Evolutionary conservation across 164 flowering plant species (phyloP).

Genomic region (Chimonanthus salicifolius): DNA sequence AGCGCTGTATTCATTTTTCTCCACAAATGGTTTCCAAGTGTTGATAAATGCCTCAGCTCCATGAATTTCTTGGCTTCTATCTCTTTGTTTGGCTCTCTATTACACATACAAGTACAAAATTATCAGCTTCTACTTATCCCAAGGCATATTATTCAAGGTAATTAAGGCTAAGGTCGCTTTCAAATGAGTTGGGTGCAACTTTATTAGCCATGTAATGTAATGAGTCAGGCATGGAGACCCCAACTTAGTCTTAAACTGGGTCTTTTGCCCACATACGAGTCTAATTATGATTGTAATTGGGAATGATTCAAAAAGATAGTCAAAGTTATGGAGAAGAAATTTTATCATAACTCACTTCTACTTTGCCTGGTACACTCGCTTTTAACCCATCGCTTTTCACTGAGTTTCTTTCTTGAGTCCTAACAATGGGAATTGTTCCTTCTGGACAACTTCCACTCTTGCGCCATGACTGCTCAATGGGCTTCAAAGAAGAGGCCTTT

Average conservation of each 20-base stretch:
- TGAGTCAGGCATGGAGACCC: too few relatives aligned
- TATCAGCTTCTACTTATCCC: too few relatives aligned
- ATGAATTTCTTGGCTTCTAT: too few relatives aligned
- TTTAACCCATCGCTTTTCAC: background rate
- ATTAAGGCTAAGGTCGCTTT: background rate
- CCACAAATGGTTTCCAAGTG: background rate
- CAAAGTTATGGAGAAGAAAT: too few relatives aligned
- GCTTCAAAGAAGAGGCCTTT: background rate
- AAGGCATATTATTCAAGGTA: background rate
- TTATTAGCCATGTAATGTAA: too few relatives aligned
- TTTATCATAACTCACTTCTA: background rate
- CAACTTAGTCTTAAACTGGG: background rate
- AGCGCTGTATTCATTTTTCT: background rate
- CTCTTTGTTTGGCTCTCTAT: background rate
- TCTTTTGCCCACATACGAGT: background rate
- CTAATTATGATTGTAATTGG: background rate
- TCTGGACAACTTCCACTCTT: conserved; percentile 51
- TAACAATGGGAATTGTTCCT: conserved; percentile 48
- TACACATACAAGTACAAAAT: background rate
- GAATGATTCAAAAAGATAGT: too few relatives aligned
- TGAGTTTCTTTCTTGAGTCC: conserved; percentile 12
- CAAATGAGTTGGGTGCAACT: too few relatives aligned
- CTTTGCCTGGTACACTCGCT: background rate
- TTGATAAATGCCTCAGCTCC: background rate
- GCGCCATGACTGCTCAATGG: conserved; percentile 32